Evolutionary conservation across 2,329 filamentous ascomycete genomes (phyloP).

Genomic region (Arthrocladium fulminans): DNA sequence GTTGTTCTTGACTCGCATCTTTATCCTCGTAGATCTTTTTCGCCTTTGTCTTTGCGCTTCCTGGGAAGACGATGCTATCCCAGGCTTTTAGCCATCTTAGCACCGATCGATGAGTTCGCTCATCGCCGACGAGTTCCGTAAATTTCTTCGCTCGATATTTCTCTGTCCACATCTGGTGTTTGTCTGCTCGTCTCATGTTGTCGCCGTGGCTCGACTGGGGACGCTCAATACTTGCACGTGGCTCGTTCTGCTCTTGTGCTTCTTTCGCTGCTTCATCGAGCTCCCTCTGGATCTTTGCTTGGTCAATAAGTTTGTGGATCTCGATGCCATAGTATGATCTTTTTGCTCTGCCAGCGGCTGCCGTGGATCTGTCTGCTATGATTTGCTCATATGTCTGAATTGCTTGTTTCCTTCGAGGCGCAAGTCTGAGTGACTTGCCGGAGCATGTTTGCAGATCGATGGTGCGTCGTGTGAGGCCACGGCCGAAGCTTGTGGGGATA

Average conservation of each 20-base stretch:
- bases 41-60: constrained; percentile 48
- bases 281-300: constrained; percentile 52
- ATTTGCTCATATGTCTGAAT: constrained; percentile 44
- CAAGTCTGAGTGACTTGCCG: constrained; percentile 39
- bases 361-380: constrained; percentile 45
- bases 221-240: constrained; percentile 25
- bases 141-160: constrained; percentile 92
- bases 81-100: constrained; percentile 89
- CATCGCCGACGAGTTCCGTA: constrained; percentile 87
- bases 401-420: constrained; percentile 29
- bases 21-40: constrained; percentile 33
- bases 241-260: constrained; percentile 22
- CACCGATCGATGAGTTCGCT: constrained; percentile 82
- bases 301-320: constrained; percentile 72
- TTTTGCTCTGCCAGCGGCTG: constrained; percentile 45
- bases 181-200: constrained; percentile 27
- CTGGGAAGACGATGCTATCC: constrained; percentile 88
- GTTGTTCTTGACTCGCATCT: constrained; percentile 55
- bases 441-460: constrained; percentile 39
- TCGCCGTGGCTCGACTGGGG: constrained; percentile 17
- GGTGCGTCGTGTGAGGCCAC: constrained; percentile 13
- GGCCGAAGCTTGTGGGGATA: constrained; percentile 8
- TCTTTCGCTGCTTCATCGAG: constrained; percentile 23
- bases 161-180: constrained; percentile 69
- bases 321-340: constrained; percentile 82